Evolutionary conservation across 2,329 filamentous ascomycete genomes (phyloP).

Genomic region (Fusarium globosum): DNA sequence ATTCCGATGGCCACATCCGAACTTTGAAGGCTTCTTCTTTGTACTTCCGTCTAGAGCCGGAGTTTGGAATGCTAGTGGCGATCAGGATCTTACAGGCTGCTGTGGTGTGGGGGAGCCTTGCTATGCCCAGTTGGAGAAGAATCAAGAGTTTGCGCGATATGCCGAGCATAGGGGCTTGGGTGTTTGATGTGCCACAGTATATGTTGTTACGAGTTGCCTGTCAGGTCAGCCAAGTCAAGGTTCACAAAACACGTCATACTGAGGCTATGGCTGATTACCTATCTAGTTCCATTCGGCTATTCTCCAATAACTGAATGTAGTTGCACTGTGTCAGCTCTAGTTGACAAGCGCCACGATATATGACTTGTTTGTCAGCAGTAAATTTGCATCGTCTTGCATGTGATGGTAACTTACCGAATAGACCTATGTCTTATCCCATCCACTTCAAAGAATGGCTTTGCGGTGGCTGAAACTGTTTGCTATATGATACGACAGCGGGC

Average conservation of each 20-base stretch:
- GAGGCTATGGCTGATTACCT: not conserved
- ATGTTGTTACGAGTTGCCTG: too few species aligned
- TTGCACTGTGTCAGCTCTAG: not conserved
- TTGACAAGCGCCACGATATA: not conserved
- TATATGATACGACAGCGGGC: fast-evolving
- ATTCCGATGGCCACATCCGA: conserved; percentile 3
- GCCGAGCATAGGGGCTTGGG: conserved; percentile 3
- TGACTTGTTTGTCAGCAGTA: not conserved
- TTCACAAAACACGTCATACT: not conserved
- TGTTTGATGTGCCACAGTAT: not conserved
- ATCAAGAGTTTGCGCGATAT: conserved; percentile 2
- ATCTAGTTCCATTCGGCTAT: not conserved
- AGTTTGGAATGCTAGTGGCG: not conserved
- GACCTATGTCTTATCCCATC: fast-evolving
- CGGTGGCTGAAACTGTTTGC: fast-evolving
- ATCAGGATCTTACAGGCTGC: conserved; percentile 25
- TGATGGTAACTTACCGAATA: fast-evolving
- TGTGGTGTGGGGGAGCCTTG: conserved; percentile 7
- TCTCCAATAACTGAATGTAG: not conserved
- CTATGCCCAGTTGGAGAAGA: not conserved
- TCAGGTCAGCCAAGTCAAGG: not conserved
- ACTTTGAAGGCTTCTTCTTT: conserved; percentile 22
- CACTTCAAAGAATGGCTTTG: too few species aligned
- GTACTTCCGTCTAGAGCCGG: conserved; percentile 6
- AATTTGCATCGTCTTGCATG: not conserved